Conservation (phyloP, 2,329 filamentous ascomycete species). For the Paraphaeosphaeria sporulosa region DNA sequence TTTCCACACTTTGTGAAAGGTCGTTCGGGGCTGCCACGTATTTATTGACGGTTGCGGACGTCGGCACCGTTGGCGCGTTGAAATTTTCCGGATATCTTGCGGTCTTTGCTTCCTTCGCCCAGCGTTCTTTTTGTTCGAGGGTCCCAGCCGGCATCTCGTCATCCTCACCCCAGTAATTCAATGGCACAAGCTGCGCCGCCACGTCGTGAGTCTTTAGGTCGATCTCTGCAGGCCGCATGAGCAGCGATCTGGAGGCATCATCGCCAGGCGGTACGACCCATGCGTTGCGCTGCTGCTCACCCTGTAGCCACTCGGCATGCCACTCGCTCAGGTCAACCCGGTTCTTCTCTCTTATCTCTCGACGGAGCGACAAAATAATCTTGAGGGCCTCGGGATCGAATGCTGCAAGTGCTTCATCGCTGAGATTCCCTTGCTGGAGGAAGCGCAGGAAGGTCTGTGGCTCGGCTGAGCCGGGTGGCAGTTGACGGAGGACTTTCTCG, state of each 20-base stretch:
- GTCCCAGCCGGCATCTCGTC: neutral
- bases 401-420: neutral
- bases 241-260: neutral
- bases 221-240: neutral
- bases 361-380: neutral
- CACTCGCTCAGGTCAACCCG: neutral
- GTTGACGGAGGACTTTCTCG: neutral
- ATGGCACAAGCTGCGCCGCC: neutral
- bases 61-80: neutral
- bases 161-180: neutral
- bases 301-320: neutral
- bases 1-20: too few relatives aligned
- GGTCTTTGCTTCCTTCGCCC: neutral
- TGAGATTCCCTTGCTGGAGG: constrained; percentile 1
- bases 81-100: neutral
- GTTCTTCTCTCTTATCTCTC: neutral
- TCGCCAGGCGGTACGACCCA: neutral
- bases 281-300: neutral
- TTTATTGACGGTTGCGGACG: neutral
- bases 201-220: neutral
- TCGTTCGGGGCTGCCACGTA: too few relatives aligned
- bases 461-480: neutral
- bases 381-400: neutral
- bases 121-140: neutral
- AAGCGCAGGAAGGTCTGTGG: constrained; percentile 1